Evolutionary conservation across 1,139 yeast species (phyloP).

Genomic region (Blastobotrys indianensis): DNA sequence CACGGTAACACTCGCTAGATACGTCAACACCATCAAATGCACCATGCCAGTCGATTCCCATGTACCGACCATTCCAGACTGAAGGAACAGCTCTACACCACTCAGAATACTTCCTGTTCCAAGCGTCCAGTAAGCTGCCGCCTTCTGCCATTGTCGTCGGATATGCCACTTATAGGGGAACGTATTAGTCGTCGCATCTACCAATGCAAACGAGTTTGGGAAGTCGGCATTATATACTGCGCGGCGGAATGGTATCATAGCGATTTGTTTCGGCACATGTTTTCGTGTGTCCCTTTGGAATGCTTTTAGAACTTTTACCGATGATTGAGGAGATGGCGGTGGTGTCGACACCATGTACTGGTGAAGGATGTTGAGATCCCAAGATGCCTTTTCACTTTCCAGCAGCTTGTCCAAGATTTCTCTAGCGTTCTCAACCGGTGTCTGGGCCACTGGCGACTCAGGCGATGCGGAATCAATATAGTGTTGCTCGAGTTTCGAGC

Average conservation of each 20-base stretch:
- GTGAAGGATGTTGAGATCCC: conserved; percentile 18
- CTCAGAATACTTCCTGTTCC: conserved; percentile 33
- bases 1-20: conserved; percentile 52
- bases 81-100: conserved; percentile 31
- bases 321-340: conserved; percentile 24
- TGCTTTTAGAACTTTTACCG: conserved; percentile 21
- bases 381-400: conserved; percentile 15
- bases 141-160: conserved; percentile 22
- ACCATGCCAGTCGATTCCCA: conserved; percentile 36
- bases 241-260: conserved; percentile 58
- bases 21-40: conserved; percentile 59
- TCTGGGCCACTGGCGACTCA: conserved; percentile 19
- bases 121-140: conserved; percentile 31
- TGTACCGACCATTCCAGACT: conserved; percentile 39
- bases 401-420: conserved; percentile 20
- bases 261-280: conserved; percentile 40
- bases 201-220: conserved; percentile 48
- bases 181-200: conserved; percentile 60
- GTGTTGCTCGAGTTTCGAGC: conserved; percentile 18
- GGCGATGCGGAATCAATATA: conserved; percentile 17
- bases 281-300: conserved; percentile 19
- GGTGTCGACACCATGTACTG: conserved; percentile 22
- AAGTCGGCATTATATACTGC: conserved; percentile 57
- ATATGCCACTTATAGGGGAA: conserved; percentile 21
- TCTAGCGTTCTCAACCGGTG: conserved; percentile 18